Evolutionary conservation across 1,139 yeast species (phyloP).

Genomic region (Kurtzmaniella quercitrusa): DNA sequence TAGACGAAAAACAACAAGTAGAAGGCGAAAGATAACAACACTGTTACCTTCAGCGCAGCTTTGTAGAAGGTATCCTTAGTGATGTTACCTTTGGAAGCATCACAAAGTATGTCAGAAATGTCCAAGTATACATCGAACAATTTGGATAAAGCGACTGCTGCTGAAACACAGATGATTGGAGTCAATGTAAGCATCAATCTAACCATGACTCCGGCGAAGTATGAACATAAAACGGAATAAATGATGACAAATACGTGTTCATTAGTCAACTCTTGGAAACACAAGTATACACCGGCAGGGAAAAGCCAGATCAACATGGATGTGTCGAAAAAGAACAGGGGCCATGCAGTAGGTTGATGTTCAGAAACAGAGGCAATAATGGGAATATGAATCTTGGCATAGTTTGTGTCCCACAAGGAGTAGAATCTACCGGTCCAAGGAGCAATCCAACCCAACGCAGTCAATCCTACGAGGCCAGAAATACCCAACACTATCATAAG

Average conservation of each 20-base stretch:
- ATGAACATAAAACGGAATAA: constrained; percentile 86
- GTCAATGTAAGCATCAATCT: constrained; percentile 96
- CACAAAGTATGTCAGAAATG: constrained; percentile 38
- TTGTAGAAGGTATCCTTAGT: constrained; percentile 25
- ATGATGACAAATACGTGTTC: constrained; percentile 92
- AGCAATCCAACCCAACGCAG: constrained; percentile 90
- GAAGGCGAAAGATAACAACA: constrained; percentile 64
- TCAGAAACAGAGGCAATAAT: constrained; percentile 98
- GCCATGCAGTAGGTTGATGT: constrained; percentile 99
- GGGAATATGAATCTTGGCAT: constrained; percentile 97
- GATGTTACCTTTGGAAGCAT: constrained; percentile 8
- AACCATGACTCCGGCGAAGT: constrained; percentile 99
- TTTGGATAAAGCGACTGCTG: constrained; percentile 82
- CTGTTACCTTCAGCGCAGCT: constrained; percentile 54
- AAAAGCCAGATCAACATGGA: constrained; percentile 93
- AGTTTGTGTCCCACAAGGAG: constrained; percentile 96
- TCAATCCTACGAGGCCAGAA: constrained; percentile 69
- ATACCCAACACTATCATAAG: constrained; percentile 60
- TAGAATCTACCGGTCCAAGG: constrained; percentile 99
- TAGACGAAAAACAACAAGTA: constrained; percentile 80
- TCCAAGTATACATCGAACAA: constrained; percentile 81
- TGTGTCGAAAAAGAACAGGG: constrained; percentile 93
- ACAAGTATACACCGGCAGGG: constrained; percentile 94
- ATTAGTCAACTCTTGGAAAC: constrained; percentile 84
- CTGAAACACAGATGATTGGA: constrained; percentile 88